These are phyloP conservation scores for Phaffomyces thermotolerans DNA, from an alignment of 805 yeast species.

Conservation along the genomic window DNA sequence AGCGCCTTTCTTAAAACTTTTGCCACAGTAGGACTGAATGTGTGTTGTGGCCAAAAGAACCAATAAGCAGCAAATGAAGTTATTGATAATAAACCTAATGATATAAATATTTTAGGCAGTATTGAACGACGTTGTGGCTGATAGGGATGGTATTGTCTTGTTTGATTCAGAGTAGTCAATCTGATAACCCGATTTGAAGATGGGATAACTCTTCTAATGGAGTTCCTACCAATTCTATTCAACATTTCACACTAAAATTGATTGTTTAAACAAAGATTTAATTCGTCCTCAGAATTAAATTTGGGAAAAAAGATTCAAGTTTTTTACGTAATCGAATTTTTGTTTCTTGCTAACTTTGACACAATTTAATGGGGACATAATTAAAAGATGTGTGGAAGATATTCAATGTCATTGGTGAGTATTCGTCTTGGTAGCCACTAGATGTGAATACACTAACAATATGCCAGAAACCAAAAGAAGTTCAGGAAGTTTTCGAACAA, in stretches of 20 bases:
- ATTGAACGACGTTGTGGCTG: neutral
- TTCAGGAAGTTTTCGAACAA: constrained; percentile 10
- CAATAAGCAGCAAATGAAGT: constrained; percentile 27
- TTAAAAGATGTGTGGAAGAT: constrained; percentile 55
- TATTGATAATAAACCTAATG: constrained; percentile 21
- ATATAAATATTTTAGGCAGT: constrained; percentile 7
- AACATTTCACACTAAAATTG: neutral
- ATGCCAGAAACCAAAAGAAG: neutral
- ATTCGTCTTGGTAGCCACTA: neutral
- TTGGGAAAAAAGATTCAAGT: too few relatives aligned
- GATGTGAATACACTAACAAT: too few relatives aligned
- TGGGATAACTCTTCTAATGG: neutral
- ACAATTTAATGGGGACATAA: neutral
- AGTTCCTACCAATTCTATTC: neutral
- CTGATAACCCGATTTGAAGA: too few relatives aligned
- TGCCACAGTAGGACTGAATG: constrained; percentile 66
- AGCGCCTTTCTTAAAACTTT: constrained; percentile 64
- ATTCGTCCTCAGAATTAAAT: too few relatives aligned
- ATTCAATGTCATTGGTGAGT: constrained; percentile 41
- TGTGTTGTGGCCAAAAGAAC: constrained; percentile 59
- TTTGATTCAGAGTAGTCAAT: too few relatives aligned
- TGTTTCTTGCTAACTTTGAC: neutral
- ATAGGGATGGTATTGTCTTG: neutral
- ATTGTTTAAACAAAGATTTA: too few relatives aligned
- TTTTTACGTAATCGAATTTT: neutral